Conservation (phyloP, 2,329 filamentous ascomycete genomes). For the Rosellinia necatrix region DNA sequence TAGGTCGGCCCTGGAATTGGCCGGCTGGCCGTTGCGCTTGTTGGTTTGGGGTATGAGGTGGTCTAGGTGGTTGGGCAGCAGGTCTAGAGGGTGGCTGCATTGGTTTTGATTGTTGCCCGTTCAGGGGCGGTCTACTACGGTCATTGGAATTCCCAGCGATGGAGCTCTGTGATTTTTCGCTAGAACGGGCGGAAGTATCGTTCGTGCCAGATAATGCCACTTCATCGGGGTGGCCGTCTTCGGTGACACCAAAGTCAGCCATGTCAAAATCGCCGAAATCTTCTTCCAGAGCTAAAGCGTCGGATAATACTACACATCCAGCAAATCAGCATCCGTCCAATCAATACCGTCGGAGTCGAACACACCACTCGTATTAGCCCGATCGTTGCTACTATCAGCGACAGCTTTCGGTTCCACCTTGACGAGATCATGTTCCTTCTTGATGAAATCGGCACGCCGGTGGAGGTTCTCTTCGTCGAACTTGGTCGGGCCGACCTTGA, state of each 20-base stretch:
- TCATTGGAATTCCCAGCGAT: slow-evolving; percentile 32
- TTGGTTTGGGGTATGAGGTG: slow-evolving; percentile 45
- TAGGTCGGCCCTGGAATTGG: slow-evolving; percentile 34
- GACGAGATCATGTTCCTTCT: slow-evolving; percentile 53
- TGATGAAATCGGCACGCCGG: slow-evolving; percentile 76
- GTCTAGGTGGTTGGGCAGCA: slow-evolving; percentile 39
- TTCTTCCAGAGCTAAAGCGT: slow-evolving; percentile 41
- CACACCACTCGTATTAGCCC: slow-evolving; percentile 47
- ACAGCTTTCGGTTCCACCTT: slow-evolving; percentile 37
- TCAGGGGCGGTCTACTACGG: slow-evolving; percentile 36
- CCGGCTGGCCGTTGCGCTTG: slow-evolving; percentile 34
- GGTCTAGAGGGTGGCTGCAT: slow-evolving; percentile 48
- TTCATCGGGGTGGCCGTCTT: slow-evolving; percentile 77
- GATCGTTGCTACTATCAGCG: slow-evolving; percentile 38
- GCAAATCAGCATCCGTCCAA: slow-evolving; percentile 41
- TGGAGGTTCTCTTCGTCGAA: slow-evolving; percentile 82
- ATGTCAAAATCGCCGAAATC: slow-evolving; percentile 70
- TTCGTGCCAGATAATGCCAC: slow-evolving; percentile 59
- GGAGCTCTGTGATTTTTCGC: slow-evolving; percentile 36
- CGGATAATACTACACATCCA: slow-evolving; percentile 40
- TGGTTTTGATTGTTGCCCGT: slow-evolving; percentile 26
- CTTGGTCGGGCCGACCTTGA: slow-evolving; percentile 78
- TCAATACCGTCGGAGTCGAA: slow-evolving; percentile 48
- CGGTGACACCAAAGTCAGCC: slow-evolving; percentile 72
- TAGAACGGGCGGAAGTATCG: slow-evolving; percentile 33